Conservation (phyloP, 169 alveolate species). For the Plasmodium reichenowi region DNA sequence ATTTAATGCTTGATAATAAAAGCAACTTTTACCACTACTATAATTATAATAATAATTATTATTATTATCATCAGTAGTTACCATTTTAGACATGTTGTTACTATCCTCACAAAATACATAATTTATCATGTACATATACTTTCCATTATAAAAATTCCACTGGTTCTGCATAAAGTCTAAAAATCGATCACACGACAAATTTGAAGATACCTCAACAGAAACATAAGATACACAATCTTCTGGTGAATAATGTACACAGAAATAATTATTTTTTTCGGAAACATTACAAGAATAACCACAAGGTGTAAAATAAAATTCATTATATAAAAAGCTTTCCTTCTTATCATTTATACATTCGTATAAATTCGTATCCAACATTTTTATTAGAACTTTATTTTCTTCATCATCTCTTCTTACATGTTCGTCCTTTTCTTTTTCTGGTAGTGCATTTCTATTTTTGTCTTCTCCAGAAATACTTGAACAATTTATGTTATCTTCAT, state of each 20-base stretch:
- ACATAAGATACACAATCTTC: constrained; percentile 63
- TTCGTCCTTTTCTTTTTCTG: background rate
- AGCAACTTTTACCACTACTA: background rate
- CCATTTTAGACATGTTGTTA: background rate
- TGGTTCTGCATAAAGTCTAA: constrained; percentile 49
- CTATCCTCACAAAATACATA: constrained; percentile 5
- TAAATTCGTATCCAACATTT: constrained; percentile 27
- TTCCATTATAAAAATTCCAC: constrained; percentile 53
- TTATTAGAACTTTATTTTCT: background rate
- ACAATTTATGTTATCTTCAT: too few relatives aligned
- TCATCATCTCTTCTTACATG: background rate
- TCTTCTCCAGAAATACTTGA: background rate
- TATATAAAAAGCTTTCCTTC: constrained; percentile 37
- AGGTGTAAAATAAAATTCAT: constrained; percentile 57
- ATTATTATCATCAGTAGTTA: background rate
- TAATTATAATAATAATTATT: too few relatives aligned
- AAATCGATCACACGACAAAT: background rate
- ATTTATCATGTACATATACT: constrained; percentile 23
- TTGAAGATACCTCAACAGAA: constrained; percentile 50
- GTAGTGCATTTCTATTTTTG: background rate
- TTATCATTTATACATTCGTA: constrained; percentile 33
- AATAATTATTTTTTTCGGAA: constrained; percentile 37
- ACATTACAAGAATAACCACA: constrained; percentile 73
- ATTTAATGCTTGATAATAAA: background rate
- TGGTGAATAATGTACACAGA: constrained; percentile 71